Conservation (phyloP, 106 monocot species). For the Dendrobium officinale region DNA sequence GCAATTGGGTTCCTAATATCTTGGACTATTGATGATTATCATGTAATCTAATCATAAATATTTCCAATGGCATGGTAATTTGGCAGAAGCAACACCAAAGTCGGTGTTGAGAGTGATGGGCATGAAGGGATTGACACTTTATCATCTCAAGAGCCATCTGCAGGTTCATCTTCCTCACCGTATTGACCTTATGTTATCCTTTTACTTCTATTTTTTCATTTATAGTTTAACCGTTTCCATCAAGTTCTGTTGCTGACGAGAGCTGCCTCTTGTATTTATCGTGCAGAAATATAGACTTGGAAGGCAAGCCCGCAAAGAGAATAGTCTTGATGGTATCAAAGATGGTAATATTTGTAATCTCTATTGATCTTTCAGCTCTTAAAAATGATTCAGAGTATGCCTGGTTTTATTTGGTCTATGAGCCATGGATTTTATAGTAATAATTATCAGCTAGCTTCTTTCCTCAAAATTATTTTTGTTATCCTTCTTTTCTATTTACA, state of each 20-base stretch:
- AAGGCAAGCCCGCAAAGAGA: conserved; percentile 44
- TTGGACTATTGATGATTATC: neutral
- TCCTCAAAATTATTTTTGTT: too few species aligned
- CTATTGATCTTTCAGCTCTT: neutral
- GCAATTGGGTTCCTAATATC: neutral
- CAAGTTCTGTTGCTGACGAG: neutral
- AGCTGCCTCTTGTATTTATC: neutral
- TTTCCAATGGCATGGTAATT: neutral
- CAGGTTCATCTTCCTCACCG: conserved; percentile 34
- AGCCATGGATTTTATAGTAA: neutral
- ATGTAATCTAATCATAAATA: too few species aligned
- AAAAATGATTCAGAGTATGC: neutral
- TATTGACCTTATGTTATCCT: conserved; percentile 1
- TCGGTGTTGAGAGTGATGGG: conserved; percentile 59
- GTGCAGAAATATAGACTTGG: conserved; percentile 77
- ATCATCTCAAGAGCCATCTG: conserved; percentile 86
- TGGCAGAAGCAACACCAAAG: conserved; percentile 71
- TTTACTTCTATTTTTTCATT: too few species aligned
- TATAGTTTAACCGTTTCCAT: neutral
- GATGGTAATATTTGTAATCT: conserved; percentile 22
- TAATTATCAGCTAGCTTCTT: neutral
- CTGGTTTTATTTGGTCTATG: neutral
- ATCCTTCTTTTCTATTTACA: conserved; percentile 11
- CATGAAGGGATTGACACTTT: conserved; percentile 63
- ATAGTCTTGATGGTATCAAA: conserved; percentile 17